Evolutionary conservation across 352 stramenopile genomes (phyloP).

Genomic region (Globisporangium yorkense): DNA sequence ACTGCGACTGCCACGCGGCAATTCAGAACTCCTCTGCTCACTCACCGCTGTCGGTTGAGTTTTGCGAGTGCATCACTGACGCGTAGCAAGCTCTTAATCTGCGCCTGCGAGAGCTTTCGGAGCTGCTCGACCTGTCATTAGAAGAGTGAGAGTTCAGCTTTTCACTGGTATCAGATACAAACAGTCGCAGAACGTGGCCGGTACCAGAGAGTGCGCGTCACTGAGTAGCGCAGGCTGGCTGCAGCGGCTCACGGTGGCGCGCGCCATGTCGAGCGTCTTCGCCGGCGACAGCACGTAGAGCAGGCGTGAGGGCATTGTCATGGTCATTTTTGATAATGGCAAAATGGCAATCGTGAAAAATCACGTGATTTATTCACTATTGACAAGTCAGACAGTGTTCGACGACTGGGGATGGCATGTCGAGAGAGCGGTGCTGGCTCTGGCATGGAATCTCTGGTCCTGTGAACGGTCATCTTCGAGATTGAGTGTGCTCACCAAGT

Average conservation of each 20-base stretch:
- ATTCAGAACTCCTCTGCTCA: neutral
- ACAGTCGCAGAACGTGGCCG: neutral
- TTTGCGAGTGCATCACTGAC: constrained; percentile 83
- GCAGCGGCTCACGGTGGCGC: constrained; percentile 19
- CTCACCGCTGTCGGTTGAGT: constrained; percentile 78
- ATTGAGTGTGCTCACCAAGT: no score
- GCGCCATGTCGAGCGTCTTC: constrained; percentile 83
- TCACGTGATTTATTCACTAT: neutral
- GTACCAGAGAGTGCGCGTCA: constrained; percentile 47
- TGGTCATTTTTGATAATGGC: neutral
- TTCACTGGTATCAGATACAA: neutral
- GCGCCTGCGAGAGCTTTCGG: constrained; percentile 47
- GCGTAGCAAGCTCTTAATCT: constrained; percentile 78
- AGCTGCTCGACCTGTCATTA: constrained; percentile 36
- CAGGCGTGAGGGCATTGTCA: constrained; percentile 27
- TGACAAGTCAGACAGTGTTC: no score
- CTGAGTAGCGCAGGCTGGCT: constrained; percentile 50
- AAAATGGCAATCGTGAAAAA: neutral
- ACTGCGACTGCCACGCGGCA: neutral
- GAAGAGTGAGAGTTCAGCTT: neutral
- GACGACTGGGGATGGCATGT: no score
- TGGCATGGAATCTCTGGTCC: no score
- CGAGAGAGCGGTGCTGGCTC: no score
- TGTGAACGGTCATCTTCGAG: no score
- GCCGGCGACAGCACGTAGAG: constrained; percentile 85